Evolutionary conservation across 495 filamentous ascomycete species (phyloP).

Genomic region (Aspergillus carlsbadensis): DNA sequence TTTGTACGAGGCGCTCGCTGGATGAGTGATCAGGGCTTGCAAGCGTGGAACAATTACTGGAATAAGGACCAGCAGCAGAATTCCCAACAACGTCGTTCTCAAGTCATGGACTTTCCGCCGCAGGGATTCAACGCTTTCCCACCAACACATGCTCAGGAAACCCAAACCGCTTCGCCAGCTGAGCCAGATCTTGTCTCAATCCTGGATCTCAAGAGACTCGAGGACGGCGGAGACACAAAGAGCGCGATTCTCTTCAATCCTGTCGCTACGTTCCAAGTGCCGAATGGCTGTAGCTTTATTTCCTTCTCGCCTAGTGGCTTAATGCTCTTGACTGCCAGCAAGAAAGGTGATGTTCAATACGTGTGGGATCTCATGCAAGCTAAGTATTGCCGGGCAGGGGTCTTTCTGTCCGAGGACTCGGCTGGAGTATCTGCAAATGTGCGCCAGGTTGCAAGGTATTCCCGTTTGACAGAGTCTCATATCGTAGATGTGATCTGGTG

Average conservation of each 20-base stretch:
- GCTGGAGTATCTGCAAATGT: conserved; percentile 50
- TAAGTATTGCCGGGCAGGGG: conserved; percentile 41
- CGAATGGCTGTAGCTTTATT: conserved; percentile 85
- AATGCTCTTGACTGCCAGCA: conserved; percentile 82
- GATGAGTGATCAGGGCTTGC: conserved; percentile 81
- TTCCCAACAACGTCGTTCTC: conserved; percentile 26
- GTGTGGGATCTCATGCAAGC: conserved; percentile 88
- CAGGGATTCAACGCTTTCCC: conserved; percentile 56
- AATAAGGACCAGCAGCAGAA: conserved; percentile 55
- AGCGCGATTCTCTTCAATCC: conserved; percentile 50
- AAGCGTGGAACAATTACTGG: conserved; percentile 90
- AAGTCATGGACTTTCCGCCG: conserved; percentile 27
- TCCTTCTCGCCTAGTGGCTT: conserved; percentile 86
- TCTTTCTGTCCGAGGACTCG: conserved; percentile 40
- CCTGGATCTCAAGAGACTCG: conserved; percentile 70
- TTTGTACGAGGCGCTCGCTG: conserved; percentile 84
- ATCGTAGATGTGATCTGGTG: conserved; percentile 91
- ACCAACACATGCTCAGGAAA: conserved; percentile 67
- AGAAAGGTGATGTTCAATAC: conserved; percentile 87
- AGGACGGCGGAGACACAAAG: conserved; percentile 43
- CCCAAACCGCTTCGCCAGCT: conserved; percentile 41
- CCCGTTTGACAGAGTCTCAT: conserved; percentile 84
- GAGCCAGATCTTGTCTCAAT: conserved; percentile 84
- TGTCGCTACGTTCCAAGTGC: conserved; percentile 74
- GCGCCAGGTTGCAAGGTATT: conserved; percentile 80